These are phyloP conservation scores for Xylaria acuta DNA, from an alignment of 495 filamentous ascomycete genomes.

Conservation along the genomic window DNA sequence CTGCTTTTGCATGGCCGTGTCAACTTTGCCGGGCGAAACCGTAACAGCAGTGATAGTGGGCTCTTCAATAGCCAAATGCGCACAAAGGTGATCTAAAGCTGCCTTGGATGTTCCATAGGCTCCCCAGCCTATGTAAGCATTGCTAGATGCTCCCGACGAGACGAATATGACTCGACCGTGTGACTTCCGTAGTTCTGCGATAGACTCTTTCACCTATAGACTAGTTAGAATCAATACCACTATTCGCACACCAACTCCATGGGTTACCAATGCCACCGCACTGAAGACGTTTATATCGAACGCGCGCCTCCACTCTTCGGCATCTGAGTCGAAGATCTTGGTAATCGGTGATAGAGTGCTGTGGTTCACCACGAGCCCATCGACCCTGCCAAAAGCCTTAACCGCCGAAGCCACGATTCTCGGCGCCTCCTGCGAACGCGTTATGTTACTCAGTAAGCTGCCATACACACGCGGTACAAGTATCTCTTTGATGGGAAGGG, in stretches of 20 bases:
- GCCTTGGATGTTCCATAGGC: constrained; percentile 87
- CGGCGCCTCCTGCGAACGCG: constrained; percentile 54
- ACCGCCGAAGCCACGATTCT: constrained; percentile 69
- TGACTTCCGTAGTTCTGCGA: constrained; percentile 72
- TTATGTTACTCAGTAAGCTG: background rate
- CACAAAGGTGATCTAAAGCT: constrained; percentile 80
- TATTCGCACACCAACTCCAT: background rate
- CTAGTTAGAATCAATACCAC: constrained; percentile 26
- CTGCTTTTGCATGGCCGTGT: constrained; percentile 92
- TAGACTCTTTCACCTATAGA: constrained; percentile 70
- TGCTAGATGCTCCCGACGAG: constrained; percentile 75
- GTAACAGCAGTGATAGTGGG: constrained; percentile 71
- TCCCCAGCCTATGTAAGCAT: constrained; percentile 75
- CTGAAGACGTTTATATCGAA: constrained; percentile 89
- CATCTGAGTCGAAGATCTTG: constrained; percentile 65
- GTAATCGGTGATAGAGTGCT: constrained; percentile 80
- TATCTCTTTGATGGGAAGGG: too few relatives aligned
- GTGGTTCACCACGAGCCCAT: constrained; percentile 89
- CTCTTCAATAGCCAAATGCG: constrained; percentile 79
- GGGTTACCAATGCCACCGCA: constrained; percentile 73
- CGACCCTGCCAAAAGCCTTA: constrained; percentile 70
- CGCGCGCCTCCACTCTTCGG: constrained; percentile 74
- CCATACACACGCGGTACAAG: too few relatives aligned
- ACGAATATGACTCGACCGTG: constrained; percentile 76
- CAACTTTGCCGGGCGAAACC: constrained; percentile 82